Conservation (phyloP, 495 filamentous ascomycete genomes). For the Annulohypoxylon maeteangense region DNA sequence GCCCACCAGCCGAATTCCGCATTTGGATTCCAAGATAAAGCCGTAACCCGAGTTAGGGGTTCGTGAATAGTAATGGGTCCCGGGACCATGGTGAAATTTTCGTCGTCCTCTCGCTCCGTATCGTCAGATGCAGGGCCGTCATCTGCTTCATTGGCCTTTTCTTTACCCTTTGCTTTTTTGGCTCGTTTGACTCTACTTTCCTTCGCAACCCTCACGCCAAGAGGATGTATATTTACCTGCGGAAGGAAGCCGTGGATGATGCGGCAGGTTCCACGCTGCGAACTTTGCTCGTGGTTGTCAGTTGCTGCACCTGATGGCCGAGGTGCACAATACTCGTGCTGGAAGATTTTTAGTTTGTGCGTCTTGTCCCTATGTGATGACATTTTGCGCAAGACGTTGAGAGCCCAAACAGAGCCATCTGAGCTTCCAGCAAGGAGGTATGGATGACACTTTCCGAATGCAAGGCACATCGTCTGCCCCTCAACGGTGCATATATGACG, state of each 20-base stretch:
- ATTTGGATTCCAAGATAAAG: constrained; percentile 61
- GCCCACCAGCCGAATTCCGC: constrained; percentile 62
- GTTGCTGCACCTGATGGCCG: constrained; percentile 11
- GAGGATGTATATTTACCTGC: constrained; percentile 72
- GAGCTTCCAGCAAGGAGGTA: constrained; percentile 56
- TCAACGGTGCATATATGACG: constrained; percentile 58
- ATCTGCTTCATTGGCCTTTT: constrained; percentile 11
- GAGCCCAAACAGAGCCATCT: constrained; percentile 57
- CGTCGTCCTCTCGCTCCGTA: constrained; percentile 21
- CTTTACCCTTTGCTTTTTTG: constrained; percentile 60
- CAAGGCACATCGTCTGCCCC: constrained; percentile 55
- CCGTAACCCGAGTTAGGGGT: constrained; percentile 56
- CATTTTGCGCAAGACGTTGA: constrained; percentile 60
- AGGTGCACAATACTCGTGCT: constrained; percentile 56
- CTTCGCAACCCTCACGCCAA: constrained; percentile 68
- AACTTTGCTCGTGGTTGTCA: constrained; percentile 49
- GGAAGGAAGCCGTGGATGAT: constrained; percentile 57
- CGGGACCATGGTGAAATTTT: constrained; percentile 47
- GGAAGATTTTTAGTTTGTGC: constrained; percentile 58
- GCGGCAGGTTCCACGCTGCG: constrained; percentile 70
- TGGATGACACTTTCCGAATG: constrained; percentile 57
- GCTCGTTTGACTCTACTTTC: constrained; percentile 46
- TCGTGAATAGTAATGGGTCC: constrained; percentile 56
- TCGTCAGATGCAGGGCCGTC: constrained; percentile 37
- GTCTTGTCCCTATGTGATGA: constrained; percentile 55